Conservation (phyloP, 192 early-diverging fungal genomes). For the Chytriomyces sp. region DNA sequence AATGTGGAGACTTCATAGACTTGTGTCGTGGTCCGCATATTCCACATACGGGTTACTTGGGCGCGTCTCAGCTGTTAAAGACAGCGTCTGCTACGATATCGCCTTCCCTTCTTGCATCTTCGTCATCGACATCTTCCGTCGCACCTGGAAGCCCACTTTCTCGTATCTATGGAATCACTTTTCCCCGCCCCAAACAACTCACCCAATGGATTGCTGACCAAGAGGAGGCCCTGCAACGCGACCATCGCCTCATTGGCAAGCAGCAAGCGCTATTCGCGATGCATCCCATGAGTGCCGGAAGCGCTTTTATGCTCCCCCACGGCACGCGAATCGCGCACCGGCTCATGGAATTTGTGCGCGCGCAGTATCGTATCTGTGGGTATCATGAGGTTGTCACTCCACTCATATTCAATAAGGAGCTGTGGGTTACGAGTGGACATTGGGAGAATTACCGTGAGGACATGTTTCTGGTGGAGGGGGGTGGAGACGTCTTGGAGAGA, state of each 20-base stretch:
- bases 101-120: background rate
- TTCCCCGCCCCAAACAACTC: slow-evolving; percentile 55
- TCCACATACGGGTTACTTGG: slow-evolving; percentile 63
- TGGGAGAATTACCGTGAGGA: slow-evolving; percentile 96
- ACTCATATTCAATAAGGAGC: slow-evolving; percentile 84
- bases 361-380: slow-evolving; percentile 74
- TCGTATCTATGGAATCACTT: slow-evolving; percentile 75
- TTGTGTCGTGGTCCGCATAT: slow-evolving; percentile 80
- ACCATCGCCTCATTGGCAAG: slow-evolving; percentile 54
- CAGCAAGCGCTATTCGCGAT: slow-evolving; percentile 48
- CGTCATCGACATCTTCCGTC: background rate
- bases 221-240: slow-evolving; percentile 57
- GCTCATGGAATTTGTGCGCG: slow-evolving; percentile 73
- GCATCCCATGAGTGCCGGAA: slow-evolving; percentile 46
- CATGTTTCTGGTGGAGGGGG: slow-evolving; percentile 72
- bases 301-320: slow-evolving; percentile 57
- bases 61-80: slow-evolving; percentile 54
- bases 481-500: background rate
- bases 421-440: slow-evolving; percentile 93
- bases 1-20: slow-evolving; percentile 74
- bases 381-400: slow-evolving; percentile 92
- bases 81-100: slow-evolving; percentile 43
- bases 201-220: slow-evolving; percentile 55
- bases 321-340: slow-evolving; percentile 79
- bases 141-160: slow-evolving; percentile 58